Evolutionary conservation across 139 green algal genomes (phyloP), one percentile per base, ranked within the genome.

Genomic region (Chlamydomonas sp.): DNA sequence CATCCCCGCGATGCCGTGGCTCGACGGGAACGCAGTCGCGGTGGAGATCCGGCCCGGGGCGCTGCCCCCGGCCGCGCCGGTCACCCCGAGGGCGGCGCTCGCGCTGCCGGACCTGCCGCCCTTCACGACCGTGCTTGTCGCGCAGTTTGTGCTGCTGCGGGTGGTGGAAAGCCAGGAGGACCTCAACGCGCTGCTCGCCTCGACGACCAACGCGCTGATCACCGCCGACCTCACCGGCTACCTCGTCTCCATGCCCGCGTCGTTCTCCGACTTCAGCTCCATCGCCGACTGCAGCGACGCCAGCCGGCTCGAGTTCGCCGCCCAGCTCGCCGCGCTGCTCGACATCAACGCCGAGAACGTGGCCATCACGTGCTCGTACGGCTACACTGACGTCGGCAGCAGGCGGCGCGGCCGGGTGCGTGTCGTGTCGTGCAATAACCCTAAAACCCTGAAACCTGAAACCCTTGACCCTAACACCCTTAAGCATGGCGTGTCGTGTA

Each of bases 21-120:
- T 73, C 22, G 67, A 73, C 33, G 47, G 13, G 10, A 73, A 73
- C 48, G 36, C 67, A 4, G 67, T 24, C 5, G 67, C 67, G 3
- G 16, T 73, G 26, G 20, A 35, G 30, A 73, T 73, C 67, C 47
- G 10, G 30, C 67, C 67, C 4, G 48, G 47, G 22, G 30, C 49
- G 10, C 48, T 8, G 3, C 22, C 28, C 30, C 48, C 48, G 10
- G 24, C 54, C 6, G 2, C 48, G 3, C 3, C 67, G 26, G 48
- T 49, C 31, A 31, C 26, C 6, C 10, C 30, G 3, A 28, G 48
- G 29, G 24, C 67, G 28, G 16, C 26, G 29, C 34, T 29, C 28
- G 5, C 67, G 33, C 10, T 48, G 33, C 28, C 67, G 5, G 24
- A 26, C 65, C 3, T 47, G 8, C 8, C 30, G 28, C 24, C 22